Base-by-base conservation (phyloP, 2,329 filamentous ascomycete species). In the Fusarium denticulatum region DNA sequence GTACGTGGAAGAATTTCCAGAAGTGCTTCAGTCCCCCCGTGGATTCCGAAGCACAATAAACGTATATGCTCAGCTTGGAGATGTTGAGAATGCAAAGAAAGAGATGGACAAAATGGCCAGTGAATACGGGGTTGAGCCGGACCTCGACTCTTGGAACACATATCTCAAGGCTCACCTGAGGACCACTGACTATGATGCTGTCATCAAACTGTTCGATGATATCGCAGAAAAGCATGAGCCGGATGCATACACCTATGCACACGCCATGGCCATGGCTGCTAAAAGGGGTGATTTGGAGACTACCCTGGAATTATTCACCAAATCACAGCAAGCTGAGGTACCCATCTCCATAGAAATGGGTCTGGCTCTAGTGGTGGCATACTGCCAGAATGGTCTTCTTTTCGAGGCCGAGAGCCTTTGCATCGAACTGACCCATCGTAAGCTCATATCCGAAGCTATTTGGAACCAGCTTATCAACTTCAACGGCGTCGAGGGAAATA, bases 391-490 rank as follows among this genome's bases (percentile, higher is more conserved):
- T 50, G 79, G 80, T 15, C 78, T 80, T 6, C 70, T 83, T 13
- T 39, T 73, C 22, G 83, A 84, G 42, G 84, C 83, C 0, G 79
- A 83, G 64, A 76, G 73, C n/a, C 77, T 85, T 32, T 83, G 81
- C 49, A 58, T 88, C 55, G 87, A 88, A 49, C 87, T 90, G 37
- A 84, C 91, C 28, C 81, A 82, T 18, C 84, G 86, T 69, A 83
- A 85, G 24, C 86, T 89, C 3, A 84, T 86, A 4, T 82, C 81
- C 28, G 91, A 91, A 5, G 84, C 86, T 37, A 89, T 94, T 78
- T 98, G 94, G 93, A 97, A 98, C 78, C 86, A 90, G 60, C 83
- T 98, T 37, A 84, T 98, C 9, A 86, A 88, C 63, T 89, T 92
- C 68, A 88, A 94, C 79, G 93, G 93, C 12, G 83, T 89, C 62